Evolutionary conservation across 1,284 basidiomycete genomes (phyloP).

Genomic region (Xerocomus minutiporus): DNA sequence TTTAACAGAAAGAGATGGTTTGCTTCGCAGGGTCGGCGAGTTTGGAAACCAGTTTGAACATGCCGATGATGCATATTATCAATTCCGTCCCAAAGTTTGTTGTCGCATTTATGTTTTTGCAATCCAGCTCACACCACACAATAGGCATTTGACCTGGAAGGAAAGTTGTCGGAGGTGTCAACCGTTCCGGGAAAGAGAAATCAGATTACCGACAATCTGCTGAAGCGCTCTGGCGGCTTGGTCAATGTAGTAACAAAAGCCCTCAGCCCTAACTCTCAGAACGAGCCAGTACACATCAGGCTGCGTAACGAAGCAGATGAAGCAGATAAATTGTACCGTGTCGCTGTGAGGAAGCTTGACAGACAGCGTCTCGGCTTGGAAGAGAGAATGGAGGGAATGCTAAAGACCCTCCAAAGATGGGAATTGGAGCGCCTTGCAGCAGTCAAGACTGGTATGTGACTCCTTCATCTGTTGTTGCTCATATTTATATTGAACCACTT

Average conservation of each 20-base stretch:
- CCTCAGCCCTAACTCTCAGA: slow-evolving; percentile 45
- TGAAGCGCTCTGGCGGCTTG: slow-evolving; percentile 64
- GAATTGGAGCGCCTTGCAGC: slow-evolving; percentile 78
- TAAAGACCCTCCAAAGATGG: slow-evolving; percentile 79
- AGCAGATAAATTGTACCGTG: slow-evolving; percentile 73
- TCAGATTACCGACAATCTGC: slow-evolving; percentile 51
- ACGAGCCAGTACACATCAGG: slow-evolving; percentile 63
- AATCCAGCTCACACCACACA: slow-evolving; percentile 4
- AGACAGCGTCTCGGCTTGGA: slow-evolving; percentile 77
- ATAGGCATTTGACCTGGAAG: slow-evolving; percentile 67
- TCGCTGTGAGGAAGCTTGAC: slow-evolving; percentile 73
- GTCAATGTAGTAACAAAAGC: slow-evolving; percentile 73
- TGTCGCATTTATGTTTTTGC: not conserved
- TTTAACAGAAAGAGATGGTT: slow-evolving; percentile 68
- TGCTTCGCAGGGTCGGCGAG: slow-evolving; percentile 76
- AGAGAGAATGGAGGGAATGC: slow-evolving; percentile 76
- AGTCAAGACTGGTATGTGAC: slow-evolving; percentile 68
- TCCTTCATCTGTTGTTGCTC: slow-evolving; percentile 1
- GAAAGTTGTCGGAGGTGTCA: slow-evolving; percentile 34
- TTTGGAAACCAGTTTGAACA: slow-evolving; percentile 74
- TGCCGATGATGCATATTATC: slow-evolving; percentile 72
- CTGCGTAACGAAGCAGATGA: slow-evolving; percentile 73
- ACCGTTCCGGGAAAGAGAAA: slow-evolving; percentile 37
- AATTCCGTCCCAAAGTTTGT: slow-evolving; percentile 70
- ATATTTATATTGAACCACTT: slow-evolving; percentile 1